Evolutionary conservation across 2,329 filamentous ascomycete genomes (phyloP), one percentile per base, ranked within the genome.

Genomic region (Karstenula rhodostoma): DNA sequence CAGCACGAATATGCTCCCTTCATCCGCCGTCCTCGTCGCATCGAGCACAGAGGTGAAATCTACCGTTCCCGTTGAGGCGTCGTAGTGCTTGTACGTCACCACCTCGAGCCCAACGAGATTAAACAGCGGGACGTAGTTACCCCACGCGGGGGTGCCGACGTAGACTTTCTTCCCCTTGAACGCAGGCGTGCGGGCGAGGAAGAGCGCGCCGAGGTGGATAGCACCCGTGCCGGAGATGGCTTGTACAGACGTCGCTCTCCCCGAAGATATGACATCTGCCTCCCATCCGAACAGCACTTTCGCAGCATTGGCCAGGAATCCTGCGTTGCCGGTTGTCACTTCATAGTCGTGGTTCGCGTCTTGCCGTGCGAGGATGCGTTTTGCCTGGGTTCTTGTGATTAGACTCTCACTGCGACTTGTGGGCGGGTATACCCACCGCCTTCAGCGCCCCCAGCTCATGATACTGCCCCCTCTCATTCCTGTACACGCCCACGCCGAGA

Each of bases 141-240:
- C 73, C 77, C 77, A 79, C 9, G 69, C 68, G 2, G 76, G 76
- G 1, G 63, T 65, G 5, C 72, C 67, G 10, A 79, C 57, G 50
- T 77, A 79, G 5, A 76, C 73, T 22, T 63, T 68, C 57, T 61
- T 63, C 7, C 42, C 52, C 37, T 58, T 58, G 17, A 67, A 65
- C 2, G 65, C 46, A 32, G 71, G 59, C 9, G 60, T 69, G 3
- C 69, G 67, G 19, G 67, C 65, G 2, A 78, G 56, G 19, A 79
- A 69, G 13, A 75, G 52, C 8, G 73, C 74, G 19, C 69, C 78
- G n/a, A 79, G 65, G 53, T 79, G 76, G 37, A 73, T 72, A 5
- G 77, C 74, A 2, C 78, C 78, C 0, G 77, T 79, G 7, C 78
- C 77, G 0, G 77, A 79, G 33, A 80, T 77, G 9, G 77, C 76